Percentiles rank a stretch among this genome's conserved stretches.
Evolutionary conservation across 768 basidiomycete species (phyloP).

Genomic region (Tricholoma sp.): DNA sequence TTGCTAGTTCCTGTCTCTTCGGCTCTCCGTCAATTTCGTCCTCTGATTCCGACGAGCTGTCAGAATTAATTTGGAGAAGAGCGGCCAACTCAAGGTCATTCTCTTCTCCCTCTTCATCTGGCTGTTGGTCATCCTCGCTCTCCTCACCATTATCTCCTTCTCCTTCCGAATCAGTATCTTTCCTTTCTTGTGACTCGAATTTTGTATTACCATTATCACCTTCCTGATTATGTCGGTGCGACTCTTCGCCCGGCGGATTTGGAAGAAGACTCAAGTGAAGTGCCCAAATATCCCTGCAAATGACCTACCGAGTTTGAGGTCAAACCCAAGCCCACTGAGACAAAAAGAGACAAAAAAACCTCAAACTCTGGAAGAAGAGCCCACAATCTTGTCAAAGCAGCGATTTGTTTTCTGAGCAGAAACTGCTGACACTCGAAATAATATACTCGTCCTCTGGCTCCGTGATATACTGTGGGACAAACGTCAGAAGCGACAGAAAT

Average conservation of each 20-base stretch:
- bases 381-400: slow-evolving; percentile 57
- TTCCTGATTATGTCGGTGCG: slow-evolving; percentile 40
- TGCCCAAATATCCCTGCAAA: slow-evolving; percentile 81
- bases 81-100: slow-evolving; percentile 35
- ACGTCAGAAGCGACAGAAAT: neutral
- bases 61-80: slow-evolving; percentile 40
- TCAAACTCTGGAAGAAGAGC: slow-evolving; percentile 76
- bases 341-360: slow-evolving; percentile 31
- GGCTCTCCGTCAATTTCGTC: slow-evolving; percentile 23
- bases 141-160: slow-evolving; percentile 9
- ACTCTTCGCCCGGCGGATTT: slow-evolving; percentile 56
- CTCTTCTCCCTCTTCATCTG: slow-evolving; percentile 11
- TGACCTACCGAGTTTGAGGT: slow-evolving; percentile 36
- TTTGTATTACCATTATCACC: neutral
- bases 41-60: slow-evolving; percentile 30
- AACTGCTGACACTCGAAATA: slow-evolving; percentile 85
- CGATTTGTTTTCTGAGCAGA: slow-evolving; percentile 72
- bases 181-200: slow-evolving; percentile 1
- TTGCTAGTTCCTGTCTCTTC: slow-evolving; percentile 7
- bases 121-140: slow-evolving; percentile 11
- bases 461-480: slow-evolving; percentile 67
- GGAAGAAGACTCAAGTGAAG: slow-evolving; percentile 63
- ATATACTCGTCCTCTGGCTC: slow-evolving; percentile 68
- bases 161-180: slow-evolving; percentile 5
- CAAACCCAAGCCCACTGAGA: neutral